A percentile compares a stretch with the other conserved stretches of the same genome.
These are phyloP conservation scores for Lactarius sanguifluus DNA, from an alignment of 768 basidiomycete genomes.

Conservation along the genomic window DNA sequence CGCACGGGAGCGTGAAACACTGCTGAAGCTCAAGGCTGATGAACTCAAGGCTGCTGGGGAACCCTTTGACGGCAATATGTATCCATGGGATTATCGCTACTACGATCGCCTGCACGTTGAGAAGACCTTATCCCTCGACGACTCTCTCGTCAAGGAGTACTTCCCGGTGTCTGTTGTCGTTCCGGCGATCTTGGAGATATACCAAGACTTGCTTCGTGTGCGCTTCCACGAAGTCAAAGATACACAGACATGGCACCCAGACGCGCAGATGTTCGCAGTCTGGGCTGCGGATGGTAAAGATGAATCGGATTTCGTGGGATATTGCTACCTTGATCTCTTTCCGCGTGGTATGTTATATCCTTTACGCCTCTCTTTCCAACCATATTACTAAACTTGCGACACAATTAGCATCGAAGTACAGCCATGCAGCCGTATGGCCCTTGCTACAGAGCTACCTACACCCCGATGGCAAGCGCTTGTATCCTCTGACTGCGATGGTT, in stretches of 20 bases:
- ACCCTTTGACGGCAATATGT: constrained; percentile 70
- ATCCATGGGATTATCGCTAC: constrained; percentile 84
- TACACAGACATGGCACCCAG: constrained; percentile 81
- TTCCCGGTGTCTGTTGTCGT: constrained; percentile 86
- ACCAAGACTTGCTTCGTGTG: constrained; percentile 79
- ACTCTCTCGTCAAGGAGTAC: constrained; percentile 80
- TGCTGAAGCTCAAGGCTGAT: constrained; percentile 73
- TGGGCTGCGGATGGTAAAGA: constrained; percentile 79
- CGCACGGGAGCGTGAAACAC: constrained; percentile 58
- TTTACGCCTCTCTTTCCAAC: constrained; percentile 4
- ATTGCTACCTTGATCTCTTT: constrained; percentile 87
- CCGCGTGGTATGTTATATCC: constrained; percentile 58
- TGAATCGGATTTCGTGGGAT: constrained; percentile 72
- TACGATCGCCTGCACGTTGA: constrained; percentile 69
- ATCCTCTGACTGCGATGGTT: constrained; percentile 83
- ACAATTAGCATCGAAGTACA: constrained; percentile 66
- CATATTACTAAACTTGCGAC: neutral
- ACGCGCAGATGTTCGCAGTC: constrained; percentile 81
- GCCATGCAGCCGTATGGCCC: constrained; percentile 85
- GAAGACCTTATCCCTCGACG: constrained; percentile 66
- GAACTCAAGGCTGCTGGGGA: constrained; percentile 61
- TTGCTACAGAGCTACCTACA: constrained; percentile 65
- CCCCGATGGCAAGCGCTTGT: constrained; percentile 57
- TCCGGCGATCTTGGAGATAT: constrained; percentile 77
- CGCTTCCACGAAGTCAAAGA: constrained; percentile 53